A percentile compares a stretch with the other conserved stretches of the same genome.
Evolutionary conservation across 768 basidiomycete genomes (phyloP).

Genomic region (Omphalotus guepiniiformis): DNA sequence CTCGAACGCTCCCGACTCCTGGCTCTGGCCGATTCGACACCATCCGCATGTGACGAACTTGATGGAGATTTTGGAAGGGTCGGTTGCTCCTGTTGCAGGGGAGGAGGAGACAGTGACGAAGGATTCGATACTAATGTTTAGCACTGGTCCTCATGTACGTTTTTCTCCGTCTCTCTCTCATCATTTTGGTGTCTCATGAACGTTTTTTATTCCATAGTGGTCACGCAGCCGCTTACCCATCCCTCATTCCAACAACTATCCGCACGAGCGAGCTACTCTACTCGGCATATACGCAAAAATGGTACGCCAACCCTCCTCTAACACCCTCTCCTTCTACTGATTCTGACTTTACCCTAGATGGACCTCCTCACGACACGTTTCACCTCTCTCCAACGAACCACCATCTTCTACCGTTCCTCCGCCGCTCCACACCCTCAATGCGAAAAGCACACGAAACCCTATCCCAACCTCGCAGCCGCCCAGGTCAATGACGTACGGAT

Average conservation of each 20-base stretch:
- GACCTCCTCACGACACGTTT: slow-evolving; percentile 19
- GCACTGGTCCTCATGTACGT: slow-evolving; percentile 26
- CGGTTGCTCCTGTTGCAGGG: slow-evolving; percentile 15
- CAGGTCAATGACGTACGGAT: slow-evolving; percentile 15
- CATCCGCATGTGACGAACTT: slow-evolving; percentile 23
- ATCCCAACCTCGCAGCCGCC: slow-evolving; percentile 15
- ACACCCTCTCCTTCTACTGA: background rate
- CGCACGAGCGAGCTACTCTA: slow-evolving; percentile 23
- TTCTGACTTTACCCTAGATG: slow-evolving; percentile 6
- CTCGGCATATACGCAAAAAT: slow-evolving; percentile 25
- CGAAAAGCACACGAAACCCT: slow-evolving; percentile 17
- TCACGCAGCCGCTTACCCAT: slow-evolving; percentile 24
- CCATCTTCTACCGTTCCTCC: slow-evolving; percentile 25
- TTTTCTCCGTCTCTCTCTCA: too few species aligned
- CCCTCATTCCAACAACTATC: slow-evolving; percentile 21
- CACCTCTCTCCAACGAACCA: slow-evolving; percentile 16
- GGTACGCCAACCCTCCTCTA: slow-evolving; percentile 11
- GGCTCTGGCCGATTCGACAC: slow-evolving; percentile 22
- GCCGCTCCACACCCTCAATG: slow-evolving; percentile 23
- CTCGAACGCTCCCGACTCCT: slow-evolving; percentile 20
- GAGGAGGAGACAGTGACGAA: slow-evolving; percentile 22
- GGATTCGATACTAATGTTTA: slow-evolving; percentile 25
- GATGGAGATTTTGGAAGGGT: slow-evolving; percentile 22
- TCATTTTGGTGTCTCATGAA: background rate
- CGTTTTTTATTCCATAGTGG: slow-evolving; percentile 21